Percentiles rank a stretch among this genome's conserved stretches.
Conservation (phyloP, 192 early-diverging fungal genomes). For the Dispira parvispora region DNA sequence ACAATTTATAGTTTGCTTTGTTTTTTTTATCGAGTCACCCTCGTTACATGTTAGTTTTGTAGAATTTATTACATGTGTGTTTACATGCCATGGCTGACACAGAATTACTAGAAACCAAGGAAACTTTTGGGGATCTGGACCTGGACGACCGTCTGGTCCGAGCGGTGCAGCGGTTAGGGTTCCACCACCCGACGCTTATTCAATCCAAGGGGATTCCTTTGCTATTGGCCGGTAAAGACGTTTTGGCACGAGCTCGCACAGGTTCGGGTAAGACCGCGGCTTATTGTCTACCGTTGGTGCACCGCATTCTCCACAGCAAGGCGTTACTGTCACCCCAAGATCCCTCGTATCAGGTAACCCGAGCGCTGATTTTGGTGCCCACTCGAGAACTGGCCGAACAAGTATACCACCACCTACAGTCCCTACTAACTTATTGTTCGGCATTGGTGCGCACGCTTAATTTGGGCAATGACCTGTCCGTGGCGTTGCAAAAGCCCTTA, state of each 20-base stretch:
- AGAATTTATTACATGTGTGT: not conserved
- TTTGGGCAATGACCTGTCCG: conserved; percentile 17
- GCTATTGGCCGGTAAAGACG: conserved; percentile 80
- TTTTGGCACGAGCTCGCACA: conserved; percentile 81
- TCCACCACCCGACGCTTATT: conserved; percentile 72
- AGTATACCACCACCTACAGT: conserved; percentile 57
- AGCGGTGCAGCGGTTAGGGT: conserved; percentile 69
- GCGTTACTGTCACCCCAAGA: conserved; percentile 20
- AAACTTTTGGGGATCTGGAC: conserved; percentile 44
- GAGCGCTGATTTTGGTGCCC: conserved; percentile 76
- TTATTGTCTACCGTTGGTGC: conserved; percentile 77
- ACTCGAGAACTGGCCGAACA: conserved; percentile 93
- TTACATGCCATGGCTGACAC: conserved; percentile 14
- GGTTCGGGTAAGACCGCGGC: conserved; percentile 97
- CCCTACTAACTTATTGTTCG: conserved; percentile 56
- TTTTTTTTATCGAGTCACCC: too few species aligned
- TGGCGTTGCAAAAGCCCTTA: conserved; percentile 43
- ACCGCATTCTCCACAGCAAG: conserved; percentile 71
- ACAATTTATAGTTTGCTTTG: too few species aligned
- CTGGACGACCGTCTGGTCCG: conserved; percentile 78
- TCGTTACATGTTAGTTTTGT: too few species aligned
- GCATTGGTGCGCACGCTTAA: conserved; percentile 18
- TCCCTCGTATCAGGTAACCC: conserved; percentile 15
- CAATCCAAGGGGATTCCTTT: conserved; percentile 82
- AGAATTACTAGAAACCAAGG: conserved; percentile 27